Evolutionary conservation across 768 basidiomycete genomes (phyloP).

Genomic region (Pleurotus citrinopileatus): DNA sequence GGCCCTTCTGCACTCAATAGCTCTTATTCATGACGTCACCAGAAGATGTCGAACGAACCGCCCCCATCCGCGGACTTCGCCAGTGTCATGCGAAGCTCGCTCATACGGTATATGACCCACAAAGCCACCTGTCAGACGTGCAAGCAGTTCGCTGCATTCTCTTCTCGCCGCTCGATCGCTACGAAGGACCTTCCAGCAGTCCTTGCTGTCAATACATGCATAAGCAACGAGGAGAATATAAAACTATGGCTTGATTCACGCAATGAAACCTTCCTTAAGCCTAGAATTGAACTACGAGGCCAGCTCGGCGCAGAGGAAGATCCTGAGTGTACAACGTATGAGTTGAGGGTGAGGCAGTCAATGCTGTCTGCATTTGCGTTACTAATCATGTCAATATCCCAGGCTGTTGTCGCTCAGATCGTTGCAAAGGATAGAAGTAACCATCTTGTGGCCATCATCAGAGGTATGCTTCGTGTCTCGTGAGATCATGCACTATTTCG

Average conservation of each 20-base stretch:
- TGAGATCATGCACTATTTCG: not conserved
- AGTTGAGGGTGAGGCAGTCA: conserved; percentile 59
- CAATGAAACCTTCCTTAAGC: conserved; percentile 56
- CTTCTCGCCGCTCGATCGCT: conserved; percentile 63
- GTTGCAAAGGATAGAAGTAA: conserved; percentile 66
- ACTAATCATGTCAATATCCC: no score
- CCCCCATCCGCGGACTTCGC: conserved; percentile 50
- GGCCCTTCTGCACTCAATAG: conserved; percentile 13
- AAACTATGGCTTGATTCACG: conserved; percentile 74
- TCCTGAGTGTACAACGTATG: conserved; percentile 55
- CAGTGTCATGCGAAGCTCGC: conserved; percentile 67
- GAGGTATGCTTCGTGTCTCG: conserved; percentile 52
- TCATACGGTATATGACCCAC: conserved; percentile 79
- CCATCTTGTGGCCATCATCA: conserved; percentile 87
- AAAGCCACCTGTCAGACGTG: conserved; percentile 87
- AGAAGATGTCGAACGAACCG: conserved; percentile 36
- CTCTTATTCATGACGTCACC: conserved; percentile 2
- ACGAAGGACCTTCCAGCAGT: conserved; percentile 75
- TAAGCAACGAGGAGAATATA: conserved; percentile 71
- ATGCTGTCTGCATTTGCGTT: not conserved
- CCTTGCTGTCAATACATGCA: conserved; percentile 81
- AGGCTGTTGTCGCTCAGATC: conserved; percentile 83
- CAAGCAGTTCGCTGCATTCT: conserved; percentile 72
- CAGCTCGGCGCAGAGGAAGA: conserved; percentile 61
- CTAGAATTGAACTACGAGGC: conserved; percentile 54